These are phyloP conservation scores for Penicillium bialowiezense DNA, from an alignment of 495 filamentous ascomycete species.

Conservation along the genomic window DNA sequence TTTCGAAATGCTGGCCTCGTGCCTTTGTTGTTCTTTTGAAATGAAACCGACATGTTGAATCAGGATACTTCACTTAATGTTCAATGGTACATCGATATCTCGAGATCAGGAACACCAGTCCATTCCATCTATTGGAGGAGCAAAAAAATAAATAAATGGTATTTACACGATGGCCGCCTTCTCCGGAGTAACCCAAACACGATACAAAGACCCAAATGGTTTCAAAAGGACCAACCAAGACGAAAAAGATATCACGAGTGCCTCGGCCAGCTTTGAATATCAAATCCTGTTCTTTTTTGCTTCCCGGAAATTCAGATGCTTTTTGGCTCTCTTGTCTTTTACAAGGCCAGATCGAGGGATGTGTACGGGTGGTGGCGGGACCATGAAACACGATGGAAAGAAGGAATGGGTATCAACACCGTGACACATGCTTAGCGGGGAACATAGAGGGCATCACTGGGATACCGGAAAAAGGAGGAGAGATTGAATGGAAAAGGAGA, in stretches of 20 bases:
- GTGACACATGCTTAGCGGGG: slow-evolving; percentile 41
- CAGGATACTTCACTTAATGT: too few relatives aligned
- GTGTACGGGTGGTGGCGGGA: slow-evolving; percentile 2
- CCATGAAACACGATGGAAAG: slow-evolving; percentile 16
- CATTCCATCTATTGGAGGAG: slow-evolving; percentile 37
- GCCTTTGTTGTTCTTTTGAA: too few relatives aligned
- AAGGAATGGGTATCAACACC: slow-evolving; percentile 49
- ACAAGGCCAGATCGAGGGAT: neutral
- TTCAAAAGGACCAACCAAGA: slow-evolving; percentile 5
- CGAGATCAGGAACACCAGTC: slow-evolving; percentile 15
- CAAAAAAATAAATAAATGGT: slow-evolving; percentile 28
- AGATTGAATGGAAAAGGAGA: slow-evolving; percentile 18
- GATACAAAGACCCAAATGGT: slow-evolving; percentile 1
- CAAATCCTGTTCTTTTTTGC: slow-evolving; percentile 3
- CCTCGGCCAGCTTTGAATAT: neutral
- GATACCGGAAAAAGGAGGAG: slow-evolving; percentile 9
- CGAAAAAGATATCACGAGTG: slow-evolving; percentile 6
- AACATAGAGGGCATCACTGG: slow-evolving; percentile 19
- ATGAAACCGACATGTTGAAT: too few relatives aligned
- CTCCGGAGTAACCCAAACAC: slow-evolving; percentile 9
- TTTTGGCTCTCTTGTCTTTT: neutral
- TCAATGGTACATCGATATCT: neutral
- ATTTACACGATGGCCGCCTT: slow-evolving; percentile 29
- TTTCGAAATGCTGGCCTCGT: too few relatives aligned
- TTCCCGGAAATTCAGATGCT: neutral